These are phyloP conservation scores for Aspergillus novofumigatus DNA, from an alignment of 2,329 filamentous ascomycete genomes.

Conservation along the genomic window DNA sequence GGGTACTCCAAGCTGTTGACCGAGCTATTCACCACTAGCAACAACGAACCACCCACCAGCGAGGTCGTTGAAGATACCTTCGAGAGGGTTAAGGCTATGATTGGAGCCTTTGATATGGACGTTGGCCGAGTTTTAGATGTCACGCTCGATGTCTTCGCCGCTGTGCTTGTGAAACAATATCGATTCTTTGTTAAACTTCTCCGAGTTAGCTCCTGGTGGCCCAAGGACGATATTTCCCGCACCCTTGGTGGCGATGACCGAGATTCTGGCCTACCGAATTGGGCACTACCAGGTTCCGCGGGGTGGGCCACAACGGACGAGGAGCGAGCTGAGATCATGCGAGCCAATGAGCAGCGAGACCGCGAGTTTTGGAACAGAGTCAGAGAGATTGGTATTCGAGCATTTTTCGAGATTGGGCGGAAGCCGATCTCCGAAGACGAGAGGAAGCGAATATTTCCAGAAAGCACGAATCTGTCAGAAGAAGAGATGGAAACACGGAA, in stretches of 20 bases:
- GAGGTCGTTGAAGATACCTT: slow-evolving; percentile 81
- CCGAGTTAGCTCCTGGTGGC: slow-evolving; percentile 95
- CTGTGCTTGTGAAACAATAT: slow-evolving; percentile 86
- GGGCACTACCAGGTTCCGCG: slow-evolving; percentile 72
- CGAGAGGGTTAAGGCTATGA: slow-evolving; percentile 86
- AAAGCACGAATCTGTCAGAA: slow-evolving; percentile 34
- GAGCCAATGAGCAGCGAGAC: slow-evolving; percentile 64
- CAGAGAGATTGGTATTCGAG: slow-evolving; percentile 69
- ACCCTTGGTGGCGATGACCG: slow-evolving; percentile 23
- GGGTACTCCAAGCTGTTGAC: slow-evolving; percentile 95
- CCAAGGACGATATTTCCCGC: slow-evolving; percentile 57
- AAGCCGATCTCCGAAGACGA: slow-evolving; percentile 61
- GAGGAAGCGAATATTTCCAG: slow-evolving; percentile 44
- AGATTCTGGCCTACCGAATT: slow-evolving; percentile 67
- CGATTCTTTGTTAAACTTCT: slow-evolving; percentile 93
- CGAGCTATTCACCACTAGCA: slow-evolving; percentile 87
- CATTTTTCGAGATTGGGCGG: slow-evolving; percentile 85
- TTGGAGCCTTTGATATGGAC: slow-evolving; percentile 95
- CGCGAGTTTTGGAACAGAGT: slow-evolving; percentile 74
- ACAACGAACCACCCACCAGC: slow-evolving; percentile 66
- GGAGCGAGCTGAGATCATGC: slow-evolving; percentile 58
- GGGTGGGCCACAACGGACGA: slow-evolving; percentile 63
- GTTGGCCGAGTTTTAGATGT: slow-evolving; percentile 93
- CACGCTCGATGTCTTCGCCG: slow-evolving; percentile 90
- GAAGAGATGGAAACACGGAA: slow-evolving; percentile 58